Base-by-base conservation (phyloP, 805 yeast genomes). In the Kurtzmaniella cleridarum region DNA sequence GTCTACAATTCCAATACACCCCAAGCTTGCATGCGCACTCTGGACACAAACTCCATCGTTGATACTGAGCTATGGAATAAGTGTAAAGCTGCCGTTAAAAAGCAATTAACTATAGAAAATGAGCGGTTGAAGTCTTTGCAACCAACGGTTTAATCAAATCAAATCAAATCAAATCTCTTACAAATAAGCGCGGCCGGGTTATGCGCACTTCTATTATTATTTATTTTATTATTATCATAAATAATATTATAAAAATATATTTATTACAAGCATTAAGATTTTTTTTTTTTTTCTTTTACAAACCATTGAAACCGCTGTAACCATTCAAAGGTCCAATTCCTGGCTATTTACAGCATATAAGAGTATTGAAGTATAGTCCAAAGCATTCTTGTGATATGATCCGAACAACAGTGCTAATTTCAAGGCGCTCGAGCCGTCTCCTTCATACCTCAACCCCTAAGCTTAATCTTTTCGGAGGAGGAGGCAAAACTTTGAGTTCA, bases 71-170 rank as follows among this genome's bases (percentile, higher is more conserved):
- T 57, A 11, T 58, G 55, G 44, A 57, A 54, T 13, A 60, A 59
- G 43, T 62, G 66, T 43, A 49, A 48, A 39, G n/a, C 12, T 3
- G 63, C 64, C 2, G 53, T 62, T 3, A 33, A 41, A 17, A 58
- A 54, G 13, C 53, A 53, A 41, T 41, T 62, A 12, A 42, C 41
- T 23, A 32, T 36, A 26, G 64, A 55, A 41, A 43, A 40, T 30
- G 17, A 11, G 5, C 31, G 30, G 5, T 13, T 27, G 30, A 27
- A 12, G 10, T 12, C 13, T 27, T 9, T 27, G n/a, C n/a, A n/a
- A n/a, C n/a, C n/a, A 5, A 13, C 10, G 15, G 13, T 27, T 13
- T 31, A 11, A 20, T 8, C 24, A 20, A 20, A 20, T 20, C 8
- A 5, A 20, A 20, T 20, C 24, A 20, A 20, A 29, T 35, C 16